These are phyloP conservation scores for Coleophoma cylindrospora DNA, from an alignment of 2,329 filamentous ascomycete genomes.

Conservation along the genomic window DNA sequence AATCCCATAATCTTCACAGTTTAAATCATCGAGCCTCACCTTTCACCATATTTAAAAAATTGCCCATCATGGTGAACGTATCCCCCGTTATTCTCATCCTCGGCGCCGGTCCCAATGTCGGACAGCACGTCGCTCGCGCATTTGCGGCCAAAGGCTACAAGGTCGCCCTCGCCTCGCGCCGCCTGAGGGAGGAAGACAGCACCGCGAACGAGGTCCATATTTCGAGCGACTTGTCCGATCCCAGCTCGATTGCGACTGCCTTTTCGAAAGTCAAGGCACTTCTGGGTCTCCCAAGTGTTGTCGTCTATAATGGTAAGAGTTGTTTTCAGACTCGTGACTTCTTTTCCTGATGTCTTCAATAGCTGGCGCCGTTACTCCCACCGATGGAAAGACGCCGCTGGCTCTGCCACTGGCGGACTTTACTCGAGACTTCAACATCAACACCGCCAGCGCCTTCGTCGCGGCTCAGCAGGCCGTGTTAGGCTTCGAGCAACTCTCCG, in stretches of 20 bases:
- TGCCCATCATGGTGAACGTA: too few relatives aligned
- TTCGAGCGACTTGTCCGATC: slow-evolving; percentile 30
- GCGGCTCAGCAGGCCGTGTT: slow-evolving; percentile 33
- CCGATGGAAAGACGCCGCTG: slow-evolving; percentile 26
- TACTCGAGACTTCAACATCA: slow-evolving; percentile 28
- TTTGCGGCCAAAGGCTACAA: slow-evolving; percentile 37
- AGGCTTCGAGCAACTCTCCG: slow-evolving; percentile 23
- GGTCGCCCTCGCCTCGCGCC: slow-evolving; percentile 31
- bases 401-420: slow-evolving; percentile 20
- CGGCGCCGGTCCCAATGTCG: slow-evolving; percentile 34
- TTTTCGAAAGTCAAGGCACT: slow-evolving; percentile 32
- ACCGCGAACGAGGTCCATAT: slow-evolving; percentile 29
- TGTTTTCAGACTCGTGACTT: neutral
- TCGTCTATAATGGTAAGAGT: slow-evolving; percentile 34
- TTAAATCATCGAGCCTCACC: too few relatives aligned
- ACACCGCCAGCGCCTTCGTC: slow-evolving; percentile 31
- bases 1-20: too few relatives aligned
- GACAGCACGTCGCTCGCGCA: slow-evolving; percentile 25
- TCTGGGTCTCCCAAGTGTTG: slow-evolving; percentile 33
- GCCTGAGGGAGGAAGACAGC: slow-evolving; percentile 18
- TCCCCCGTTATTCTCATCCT: slow-evolving; percentile 31
- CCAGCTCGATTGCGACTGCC: slow-evolving; percentile 25
- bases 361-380: slow-evolving; percentile 12
- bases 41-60: too few relatives aligned
- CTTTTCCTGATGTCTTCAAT: neutral